Evolutionary conservation across 2,329 filamentous ascomycete species (phyloP).

Genomic region (Echinosphaeria canescens): DNA sequence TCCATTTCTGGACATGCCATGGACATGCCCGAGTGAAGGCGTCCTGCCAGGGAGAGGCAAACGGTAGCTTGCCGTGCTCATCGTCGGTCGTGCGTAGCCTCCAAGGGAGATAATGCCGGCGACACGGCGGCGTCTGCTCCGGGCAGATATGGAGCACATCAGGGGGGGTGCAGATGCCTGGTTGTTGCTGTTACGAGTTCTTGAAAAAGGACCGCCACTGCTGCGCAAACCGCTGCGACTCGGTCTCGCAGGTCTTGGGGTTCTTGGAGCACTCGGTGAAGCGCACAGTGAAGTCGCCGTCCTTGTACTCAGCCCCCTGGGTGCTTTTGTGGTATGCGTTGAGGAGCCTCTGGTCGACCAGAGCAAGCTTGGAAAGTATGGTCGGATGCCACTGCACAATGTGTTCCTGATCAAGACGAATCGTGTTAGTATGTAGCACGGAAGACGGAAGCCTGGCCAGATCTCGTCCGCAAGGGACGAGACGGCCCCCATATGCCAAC

Average conservation of each 20-base stretch:
- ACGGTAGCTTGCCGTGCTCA: no score
- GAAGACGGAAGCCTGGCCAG: no score
- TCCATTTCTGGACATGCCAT: no score
- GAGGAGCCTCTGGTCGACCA: constrained; percentile 70
- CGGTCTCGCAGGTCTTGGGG: constrained; percentile 44
- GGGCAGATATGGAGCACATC: no score
- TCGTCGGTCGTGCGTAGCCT: no score
- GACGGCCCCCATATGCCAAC: no score
- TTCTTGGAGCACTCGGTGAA: constrained; percentile 49
- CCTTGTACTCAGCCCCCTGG: constrained; percentile 45
- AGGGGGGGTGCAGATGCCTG: no score
- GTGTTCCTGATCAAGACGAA: constrained; percentile 37
- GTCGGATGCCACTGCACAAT: constrained; percentile 95
- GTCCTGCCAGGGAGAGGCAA: no score
- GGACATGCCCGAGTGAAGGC: no score
- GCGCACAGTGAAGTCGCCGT: constrained; percentile 68
- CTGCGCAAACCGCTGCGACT: constrained; percentile 33
- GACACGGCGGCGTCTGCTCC: no score
- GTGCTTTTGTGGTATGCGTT: constrained; percentile 49
- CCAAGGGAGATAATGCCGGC: no score
- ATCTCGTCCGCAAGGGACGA: no score
- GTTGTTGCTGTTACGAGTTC: constrained; percentile 19
- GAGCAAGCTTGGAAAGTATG: constrained; percentile 68
- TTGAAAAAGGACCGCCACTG: constrained; percentile 24
- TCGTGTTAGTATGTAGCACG: constrained; percentile 9